Conservation (phyloP, 2,329 filamentous ascomycete genomes). For the Pestalotiopsis sp. region DNA sequence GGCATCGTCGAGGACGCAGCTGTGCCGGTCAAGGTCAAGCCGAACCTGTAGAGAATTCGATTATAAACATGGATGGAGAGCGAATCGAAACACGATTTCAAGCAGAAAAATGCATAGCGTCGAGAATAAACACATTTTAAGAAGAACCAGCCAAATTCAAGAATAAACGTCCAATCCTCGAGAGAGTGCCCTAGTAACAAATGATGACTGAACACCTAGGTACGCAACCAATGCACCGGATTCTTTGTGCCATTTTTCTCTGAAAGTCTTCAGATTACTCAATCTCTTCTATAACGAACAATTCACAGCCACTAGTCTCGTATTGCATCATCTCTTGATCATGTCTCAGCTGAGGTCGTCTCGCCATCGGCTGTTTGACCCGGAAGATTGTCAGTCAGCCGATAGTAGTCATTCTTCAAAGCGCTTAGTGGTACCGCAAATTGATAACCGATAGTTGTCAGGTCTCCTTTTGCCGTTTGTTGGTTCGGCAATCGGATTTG, state of each 20-base stretch:
- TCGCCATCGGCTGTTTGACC: background rate
- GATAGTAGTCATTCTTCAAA: background rate
- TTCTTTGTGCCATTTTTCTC: background rate
- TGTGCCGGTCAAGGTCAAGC: constrained; percentile 15
- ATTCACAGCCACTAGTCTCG: background rate
- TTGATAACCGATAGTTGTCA: background rate
- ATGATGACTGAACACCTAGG: background rate
- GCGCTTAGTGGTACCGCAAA: background rate
- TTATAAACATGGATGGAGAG: background rate
- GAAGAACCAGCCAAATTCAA: background rate
- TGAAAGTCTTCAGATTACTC: too few species aligned
- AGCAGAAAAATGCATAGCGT: background rate
- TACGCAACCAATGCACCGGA: background rate
- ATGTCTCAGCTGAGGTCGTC: background rate
- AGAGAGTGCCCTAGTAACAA: too few species aligned
- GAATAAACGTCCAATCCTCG: background rate
- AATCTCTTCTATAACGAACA: background rate
- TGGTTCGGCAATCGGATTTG: background rate
- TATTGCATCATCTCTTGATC: background rate
- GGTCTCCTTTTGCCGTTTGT: background rate
- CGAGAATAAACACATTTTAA: background rate
- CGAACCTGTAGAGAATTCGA: background rate
- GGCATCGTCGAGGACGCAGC: constrained; percentile 15
- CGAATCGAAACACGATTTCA: background rate
- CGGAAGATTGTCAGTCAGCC: background rate